Conservation (phyloP, 2,329 filamentous ascomycete genomes). For the Alternaria postmessia region DNA sequence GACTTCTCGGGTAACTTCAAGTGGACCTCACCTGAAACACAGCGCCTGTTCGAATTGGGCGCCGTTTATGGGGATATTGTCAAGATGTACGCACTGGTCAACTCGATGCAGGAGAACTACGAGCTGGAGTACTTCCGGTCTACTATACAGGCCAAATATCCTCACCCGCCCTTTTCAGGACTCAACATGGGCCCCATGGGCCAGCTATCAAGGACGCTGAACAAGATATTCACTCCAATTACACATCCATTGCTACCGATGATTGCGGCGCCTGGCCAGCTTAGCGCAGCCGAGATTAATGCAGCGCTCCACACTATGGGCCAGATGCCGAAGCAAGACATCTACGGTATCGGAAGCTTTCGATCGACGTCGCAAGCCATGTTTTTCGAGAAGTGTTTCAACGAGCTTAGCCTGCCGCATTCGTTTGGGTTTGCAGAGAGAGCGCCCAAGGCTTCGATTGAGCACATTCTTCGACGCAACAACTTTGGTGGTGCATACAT, state of each 20-base stretch:
- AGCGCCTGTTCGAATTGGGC: slow-evolving; percentile 74
- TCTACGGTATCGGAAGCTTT: slow-evolving; percentile 80
- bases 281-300: slow-evolving; percentile 88
- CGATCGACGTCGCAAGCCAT: slow-evolving; percentile 78
- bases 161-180: slow-evolving; percentile 78
- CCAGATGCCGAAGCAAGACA: slow-evolving; percentile 78
- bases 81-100: slow-evolving; percentile 89
- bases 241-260: slow-evolving; percentile 85
- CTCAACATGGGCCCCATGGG: slow-evolving; percentile 90
- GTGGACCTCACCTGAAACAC: slow-evolving; percentile 78
- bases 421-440: slow-evolving; percentile 79
- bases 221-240: slow-evolving; percentile 87
- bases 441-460: slow-evolving; percentile 71
- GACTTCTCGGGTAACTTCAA: slow-evolving; percentile 86
- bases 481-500: slow-evolving; percentile 85
- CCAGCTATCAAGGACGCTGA: slow-evolving; percentile 82
- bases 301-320: slow-evolving; percentile 79
- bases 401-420: slow-evolving; percentile 80
- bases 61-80: slow-evolving; percentile 82
- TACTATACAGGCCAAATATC: slow-evolving; percentile 72
- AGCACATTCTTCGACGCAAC: slow-evolving; percentile 74
- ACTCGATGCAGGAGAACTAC: slow-evolving; percentile 84
- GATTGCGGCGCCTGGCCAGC: slow-evolving; percentile 84
- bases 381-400: slow-evolving; percentile 76
- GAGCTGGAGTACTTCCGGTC: slow-evolving; percentile 90